Evolutionary conservation across 805 yeast species (phyloP).

Genomic region (Saccharomycopsis olivae): DNA sequence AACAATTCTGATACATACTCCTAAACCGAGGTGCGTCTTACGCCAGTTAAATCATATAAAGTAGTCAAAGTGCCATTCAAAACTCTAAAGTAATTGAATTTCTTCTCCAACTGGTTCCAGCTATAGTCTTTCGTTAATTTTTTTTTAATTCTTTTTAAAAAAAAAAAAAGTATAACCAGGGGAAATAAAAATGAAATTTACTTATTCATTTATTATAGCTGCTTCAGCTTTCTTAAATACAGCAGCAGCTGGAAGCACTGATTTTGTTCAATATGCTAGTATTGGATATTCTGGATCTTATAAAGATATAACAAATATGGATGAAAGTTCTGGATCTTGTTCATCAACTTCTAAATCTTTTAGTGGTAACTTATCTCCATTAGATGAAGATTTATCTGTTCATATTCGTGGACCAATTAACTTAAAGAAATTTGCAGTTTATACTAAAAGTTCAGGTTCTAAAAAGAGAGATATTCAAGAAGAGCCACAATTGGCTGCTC

Average conservation of each 20-base stretch:
- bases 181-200: slow-evolving; percentile 8
- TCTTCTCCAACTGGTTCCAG: too few relatives aligned
- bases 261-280: slow-evolving; percentile 44
- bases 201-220: slow-evolving; percentile 4
- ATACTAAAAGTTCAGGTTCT: slow-evolving; percentile 40
- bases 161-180: too few relatives aligned
- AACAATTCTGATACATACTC: too few relatives aligned
- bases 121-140: too few relatives aligned
- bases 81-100: too few relatives aligned
- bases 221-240: slow-evolving; percentile 22
- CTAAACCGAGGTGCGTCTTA: too few relatives aligned
- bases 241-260: slow-evolving; percentile 56
- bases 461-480: slow-evolving; percentile 36
- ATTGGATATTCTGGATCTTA: slow-evolving; percentile 85
- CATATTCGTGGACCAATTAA: slow-evolving; percentile 87
- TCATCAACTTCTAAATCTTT: slow-evolving; percentile 45
- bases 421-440: slow-evolving; percentile 80
- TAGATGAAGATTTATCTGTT: slow-evolving; percentile 78
- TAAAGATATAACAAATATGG: slow-evolving; percentile 71
- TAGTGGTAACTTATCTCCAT: slow-evolving; percentile 66
- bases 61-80: too few relatives aligned
- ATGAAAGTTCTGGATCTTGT: slow-evolving; percentile 59
- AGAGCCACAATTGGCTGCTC: slow-evolving; percentile 20
- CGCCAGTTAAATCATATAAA: too few relatives aligned
- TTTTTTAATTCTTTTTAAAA: too few relatives aligned